A percentile compares a stretch with the other conserved stretches of the same genome.
Evolutionary conservation across 208 protist species (phyloP).

Genomic region (Blechomonas ayalai): DNA sequence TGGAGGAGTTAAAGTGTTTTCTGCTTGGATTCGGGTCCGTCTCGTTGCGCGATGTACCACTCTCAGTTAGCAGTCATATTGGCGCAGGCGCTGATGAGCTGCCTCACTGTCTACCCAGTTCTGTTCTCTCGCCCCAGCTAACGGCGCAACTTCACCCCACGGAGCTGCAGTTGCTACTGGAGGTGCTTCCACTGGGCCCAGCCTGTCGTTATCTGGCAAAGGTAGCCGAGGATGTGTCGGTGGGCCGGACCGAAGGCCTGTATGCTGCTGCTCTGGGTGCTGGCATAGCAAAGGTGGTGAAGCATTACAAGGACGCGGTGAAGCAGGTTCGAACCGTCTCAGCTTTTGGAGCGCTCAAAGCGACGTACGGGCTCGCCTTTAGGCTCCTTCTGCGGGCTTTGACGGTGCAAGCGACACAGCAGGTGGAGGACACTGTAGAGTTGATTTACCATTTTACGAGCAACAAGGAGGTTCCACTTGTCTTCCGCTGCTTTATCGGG

Average conservation of each 20-base stretch:
- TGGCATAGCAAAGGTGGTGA: constrained; percentile 30
- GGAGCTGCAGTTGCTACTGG: constrained; percentile 39
- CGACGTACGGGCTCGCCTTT: constrained; percentile 45
- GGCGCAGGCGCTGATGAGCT: not conserved
- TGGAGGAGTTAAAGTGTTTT: constrained; percentile 83
- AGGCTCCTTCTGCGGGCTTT: constrained; percentile 13
- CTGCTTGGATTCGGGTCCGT: constrained; percentile 68
- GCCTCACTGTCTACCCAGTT: not conserved
- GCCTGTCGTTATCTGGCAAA: constrained; percentile 29
- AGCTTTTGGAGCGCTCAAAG: constrained; percentile 22
- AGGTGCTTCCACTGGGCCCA: constrained; percentile 44
- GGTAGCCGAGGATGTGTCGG: constrained; percentile 22
- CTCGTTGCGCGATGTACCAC: constrained; percentile 10
- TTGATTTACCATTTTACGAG: constrained; percentile 36
- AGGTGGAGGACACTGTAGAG: constrained; percentile 16
- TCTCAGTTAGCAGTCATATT: not conserved
- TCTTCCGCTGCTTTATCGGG: constrained; percentile 52
- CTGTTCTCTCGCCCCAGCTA: constrained; percentile 6
- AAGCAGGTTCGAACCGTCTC: constrained; percentile 20
- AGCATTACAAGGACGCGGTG: constrained; percentile 50
- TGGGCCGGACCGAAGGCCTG: constrained; percentile 40
- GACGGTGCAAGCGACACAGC: not conserved
- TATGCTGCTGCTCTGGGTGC: constrained; percentile 51
- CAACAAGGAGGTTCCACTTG: constrained; percentile 41
- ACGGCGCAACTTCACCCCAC: constrained; percentile 49